phyloP scores from a whole-genome alignment of 345 rosid genomes.

The Melaleuca alternifolia region DNA sequence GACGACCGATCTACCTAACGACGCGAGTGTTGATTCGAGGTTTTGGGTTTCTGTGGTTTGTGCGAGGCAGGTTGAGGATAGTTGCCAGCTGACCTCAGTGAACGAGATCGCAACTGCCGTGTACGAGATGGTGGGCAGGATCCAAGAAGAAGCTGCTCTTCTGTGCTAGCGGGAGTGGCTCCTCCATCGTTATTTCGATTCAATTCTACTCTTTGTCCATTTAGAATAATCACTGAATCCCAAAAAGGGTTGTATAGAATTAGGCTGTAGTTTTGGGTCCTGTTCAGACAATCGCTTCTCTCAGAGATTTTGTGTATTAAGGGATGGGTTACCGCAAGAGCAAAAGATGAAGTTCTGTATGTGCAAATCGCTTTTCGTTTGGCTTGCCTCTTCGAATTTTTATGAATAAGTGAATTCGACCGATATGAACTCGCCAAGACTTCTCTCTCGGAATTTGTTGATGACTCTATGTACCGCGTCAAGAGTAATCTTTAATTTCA shows the following conservation, averaged over 20 bases:
- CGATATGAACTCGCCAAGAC: background rate
- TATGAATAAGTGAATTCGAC: background rate
- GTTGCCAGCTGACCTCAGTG: conserved; percentile 26
- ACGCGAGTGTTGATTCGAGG: background rate
- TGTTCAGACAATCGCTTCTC: background rate
- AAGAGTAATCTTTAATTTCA: background rate
- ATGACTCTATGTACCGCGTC: background rate
- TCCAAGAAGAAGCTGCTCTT: conserved; percentile 16
- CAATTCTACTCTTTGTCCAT: background rate
- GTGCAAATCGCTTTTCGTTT: background rate
- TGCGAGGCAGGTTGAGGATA: conserved; percentile 36
- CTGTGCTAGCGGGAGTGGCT: background rate
- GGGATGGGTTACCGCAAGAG: background rate
- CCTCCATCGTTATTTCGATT: background rate
- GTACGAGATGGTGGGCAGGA: conserved; percentile 34
- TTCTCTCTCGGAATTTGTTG: background rate
- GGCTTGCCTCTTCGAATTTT: background rate
- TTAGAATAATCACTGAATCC: background rate
- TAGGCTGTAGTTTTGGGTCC: background rate
- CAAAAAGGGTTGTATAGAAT: background rate
- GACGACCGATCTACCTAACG: background rate
- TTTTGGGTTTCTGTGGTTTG: background rate
- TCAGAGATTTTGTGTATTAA: background rate
- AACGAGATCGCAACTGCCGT: conserved; percentile 47
- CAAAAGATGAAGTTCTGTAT: background rate